These are phyloP conservation scores for Pharnaceum exiguum DNA, from an alignment of 148 eudicot genomes.

Conservation along the genomic window DNA sequence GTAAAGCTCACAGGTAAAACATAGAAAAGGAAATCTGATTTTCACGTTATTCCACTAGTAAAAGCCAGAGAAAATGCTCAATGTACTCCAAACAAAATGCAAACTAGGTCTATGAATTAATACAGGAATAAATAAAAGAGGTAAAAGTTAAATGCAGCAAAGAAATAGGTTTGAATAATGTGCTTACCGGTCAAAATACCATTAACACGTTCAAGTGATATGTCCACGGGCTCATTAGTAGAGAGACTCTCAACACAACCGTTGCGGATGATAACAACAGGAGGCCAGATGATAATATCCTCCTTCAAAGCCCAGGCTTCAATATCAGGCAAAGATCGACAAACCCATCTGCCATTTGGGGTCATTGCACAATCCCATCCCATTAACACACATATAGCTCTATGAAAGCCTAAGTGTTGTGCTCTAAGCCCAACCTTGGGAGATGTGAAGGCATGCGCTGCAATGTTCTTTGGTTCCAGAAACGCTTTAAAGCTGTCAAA, in stretches of 20 bases:
- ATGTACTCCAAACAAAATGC: too few relatives aligned
- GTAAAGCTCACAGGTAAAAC: too few relatives aligned
- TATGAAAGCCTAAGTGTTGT: constrained; percentile 58
- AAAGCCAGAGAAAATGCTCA: too few relatives aligned
- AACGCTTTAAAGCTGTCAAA: constrained; percentile 44
- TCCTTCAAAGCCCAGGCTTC: constrained; percentile 35
- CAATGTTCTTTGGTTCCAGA: constrained; percentile 41
- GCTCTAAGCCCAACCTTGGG: constrained; percentile 47
- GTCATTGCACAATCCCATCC: constrained; percentile 46
- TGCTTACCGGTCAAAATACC: constrained; percentile 34
- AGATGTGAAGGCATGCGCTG: constrained; percentile 44
- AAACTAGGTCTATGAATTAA: too few relatives aligned
- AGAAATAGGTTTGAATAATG: neutral
- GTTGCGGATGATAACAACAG: constrained; percentile 51
- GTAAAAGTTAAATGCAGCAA: neutral
- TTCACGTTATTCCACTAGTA: too few relatives aligned
- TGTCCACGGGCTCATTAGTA: constrained; percentile 28
- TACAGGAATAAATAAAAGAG: neutral
- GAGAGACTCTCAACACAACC: constrained; percentile 19
- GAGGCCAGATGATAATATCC: constrained; percentile 68
- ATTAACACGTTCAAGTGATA: constrained; percentile 28
- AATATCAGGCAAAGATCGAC: constrained; percentile 32
- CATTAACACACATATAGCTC: constrained; percentile 60
- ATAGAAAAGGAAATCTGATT: too few relatives aligned
- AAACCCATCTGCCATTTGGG: constrained; percentile 33